A percentile compares a stretch with the other conserved stretches of the same genome.
Conservation (phyloP, 345 rosid genomes). For the Pistacia integerrima region DNA sequence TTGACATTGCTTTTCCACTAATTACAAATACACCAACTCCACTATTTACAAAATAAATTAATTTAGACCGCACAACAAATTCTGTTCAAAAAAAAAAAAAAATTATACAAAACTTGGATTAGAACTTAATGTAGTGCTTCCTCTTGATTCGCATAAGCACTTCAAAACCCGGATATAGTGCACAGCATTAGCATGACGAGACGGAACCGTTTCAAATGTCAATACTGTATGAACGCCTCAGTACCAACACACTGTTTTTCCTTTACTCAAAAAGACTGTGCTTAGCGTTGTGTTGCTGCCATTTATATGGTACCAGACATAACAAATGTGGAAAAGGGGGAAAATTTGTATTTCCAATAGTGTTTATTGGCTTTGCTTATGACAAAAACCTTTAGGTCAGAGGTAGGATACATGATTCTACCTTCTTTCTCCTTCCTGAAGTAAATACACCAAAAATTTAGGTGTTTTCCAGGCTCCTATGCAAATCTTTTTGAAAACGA, state of each 20-base stretch:
- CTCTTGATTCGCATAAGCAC: neutral
- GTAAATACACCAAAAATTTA: neutral
- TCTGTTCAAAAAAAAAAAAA: neutral
- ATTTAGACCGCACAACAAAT: neutral
- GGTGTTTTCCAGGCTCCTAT: neutral
- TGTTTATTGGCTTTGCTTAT: neutral
- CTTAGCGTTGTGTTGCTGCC: neutral
- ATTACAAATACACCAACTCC: neutral
- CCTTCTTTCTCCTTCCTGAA: neutral
- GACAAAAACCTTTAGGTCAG: neutral
- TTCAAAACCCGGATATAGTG: neutral
- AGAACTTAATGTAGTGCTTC: neutral
- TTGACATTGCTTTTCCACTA: neutral
- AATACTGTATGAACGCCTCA: neutral
- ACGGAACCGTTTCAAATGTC: neutral
- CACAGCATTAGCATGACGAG: neutral
- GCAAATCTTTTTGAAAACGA: neutral
- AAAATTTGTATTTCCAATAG: neutral
- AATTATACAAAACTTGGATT: constrained; percentile 3
- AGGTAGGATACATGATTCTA: neutral
- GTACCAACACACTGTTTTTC: neutral
- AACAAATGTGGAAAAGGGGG: neutral
- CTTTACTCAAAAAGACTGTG: neutral
- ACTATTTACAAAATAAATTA: neutral
- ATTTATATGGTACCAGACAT: neutral